Conservation (phyloP, 306 rosid species). For the Rubus parviflorus region DNA sequence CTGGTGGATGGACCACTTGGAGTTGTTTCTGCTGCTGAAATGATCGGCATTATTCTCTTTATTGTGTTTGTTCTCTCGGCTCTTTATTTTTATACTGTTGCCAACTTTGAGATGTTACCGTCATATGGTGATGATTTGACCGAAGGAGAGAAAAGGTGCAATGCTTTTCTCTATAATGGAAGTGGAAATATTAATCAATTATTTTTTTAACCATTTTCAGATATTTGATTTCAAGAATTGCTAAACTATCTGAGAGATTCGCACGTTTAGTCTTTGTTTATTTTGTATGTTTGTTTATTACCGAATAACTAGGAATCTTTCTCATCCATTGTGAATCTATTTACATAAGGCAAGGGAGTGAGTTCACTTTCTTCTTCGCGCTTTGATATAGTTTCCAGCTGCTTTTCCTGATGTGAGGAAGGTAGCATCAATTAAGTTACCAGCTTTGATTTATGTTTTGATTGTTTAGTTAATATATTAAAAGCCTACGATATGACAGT, state of each 20-base stretch:
- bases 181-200: too few relatives aligned
- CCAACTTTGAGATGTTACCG: conserved; percentile 3
- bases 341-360: not conserved
- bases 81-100: conserved; percentile 37
- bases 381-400: not conserved
- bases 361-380: too few relatives aligned
- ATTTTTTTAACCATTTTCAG: not conserved
- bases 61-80: conserved; percentile 54
- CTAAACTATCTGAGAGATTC: not conserved
- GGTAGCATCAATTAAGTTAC: too few relatives aligned
- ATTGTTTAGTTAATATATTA: conserved; percentile 15
- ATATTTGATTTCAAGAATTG: conserved; percentile 22
- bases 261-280: not conserved
- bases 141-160: not conserved
- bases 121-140: conserved; percentile 13
- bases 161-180: not conserved
- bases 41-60: conserved; percentile 64
- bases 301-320: not conserved
- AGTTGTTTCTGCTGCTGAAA: conserved; percentile 67
- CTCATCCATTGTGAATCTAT: not conserved
- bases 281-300: too few relatives aligned
- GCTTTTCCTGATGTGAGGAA: not conserved
- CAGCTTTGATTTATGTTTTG: not conserved
- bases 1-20: conserved; percentile 69
- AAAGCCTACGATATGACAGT: not conserved